phyloP scores from a whole-genome alignment of 306 rosid species.

The Arachis stenosperma region DNA sequence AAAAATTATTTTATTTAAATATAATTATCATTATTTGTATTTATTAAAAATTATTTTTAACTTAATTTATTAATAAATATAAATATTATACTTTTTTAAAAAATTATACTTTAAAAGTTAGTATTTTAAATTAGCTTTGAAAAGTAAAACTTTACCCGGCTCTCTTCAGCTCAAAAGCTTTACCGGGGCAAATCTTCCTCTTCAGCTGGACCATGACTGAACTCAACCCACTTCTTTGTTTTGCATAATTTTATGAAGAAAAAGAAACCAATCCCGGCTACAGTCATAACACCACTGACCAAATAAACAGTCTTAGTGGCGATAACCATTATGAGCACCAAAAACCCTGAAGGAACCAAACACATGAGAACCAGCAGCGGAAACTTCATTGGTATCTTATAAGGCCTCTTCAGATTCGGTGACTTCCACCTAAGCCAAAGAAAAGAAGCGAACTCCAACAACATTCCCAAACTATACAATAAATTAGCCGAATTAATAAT shows the following conservation, averaged over 20 bases:
- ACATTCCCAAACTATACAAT: slow-evolving; percentile 64
- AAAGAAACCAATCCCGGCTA: slow-evolving; percentile 50
- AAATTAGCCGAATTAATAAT: slow-evolving; percentile 51
- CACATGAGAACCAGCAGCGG: slow-evolving; percentile 50
- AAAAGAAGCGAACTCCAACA: slow-evolving; percentile 63
- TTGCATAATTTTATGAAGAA: slow-evolving; percentile 46
- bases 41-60: too few species aligned
- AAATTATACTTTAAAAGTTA: too few species aligned
- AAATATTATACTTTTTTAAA: too few species aligned
- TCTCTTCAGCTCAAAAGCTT: too few species aligned
- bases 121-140: too few species aligned
- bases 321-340: slow-evolving; percentile 48
- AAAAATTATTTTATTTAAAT: too few species aligned
- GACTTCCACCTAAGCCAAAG: slow-evolving; percentile 60
- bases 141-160: neutral
- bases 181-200: neutral
- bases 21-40: too few species aligned
- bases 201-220: neutral
- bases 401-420: slow-evolving; percentile 50
- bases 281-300: slow-evolving; percentile 54
- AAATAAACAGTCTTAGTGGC: slow-evolving; percentile 55
- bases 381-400: slow-evolving; percentile 51
- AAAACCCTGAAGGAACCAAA: slow-evolving; percentile 55
- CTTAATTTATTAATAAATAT: too few species aligned
- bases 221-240: slow-evolving; percentile 34